Percentiles rank a stretch among this genome's conserved stretches.
Conservation (phyloP, 2,329 filamentous ascomycete species). For the Diaporthe amygdali region DNA sequence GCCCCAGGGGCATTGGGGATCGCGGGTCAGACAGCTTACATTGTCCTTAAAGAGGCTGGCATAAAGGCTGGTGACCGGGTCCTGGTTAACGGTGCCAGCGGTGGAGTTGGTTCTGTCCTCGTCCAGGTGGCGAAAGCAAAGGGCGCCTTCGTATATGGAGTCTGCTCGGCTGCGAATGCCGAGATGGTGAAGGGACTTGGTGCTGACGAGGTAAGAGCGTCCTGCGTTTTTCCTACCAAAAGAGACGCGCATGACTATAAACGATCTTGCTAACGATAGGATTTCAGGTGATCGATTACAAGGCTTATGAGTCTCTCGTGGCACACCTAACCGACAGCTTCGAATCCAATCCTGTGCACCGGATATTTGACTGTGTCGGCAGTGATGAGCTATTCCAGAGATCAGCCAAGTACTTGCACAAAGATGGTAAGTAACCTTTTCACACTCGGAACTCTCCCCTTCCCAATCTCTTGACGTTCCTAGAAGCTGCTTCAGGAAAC, state of each 20-base stretch:
- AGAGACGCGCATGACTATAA: no score
- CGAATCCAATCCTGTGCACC: conserved; percentile 38
- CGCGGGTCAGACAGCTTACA: conserved; percentile 39
- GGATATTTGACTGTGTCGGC: conserved; percentile 56
- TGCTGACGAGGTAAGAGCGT: conserved; percentile 48
- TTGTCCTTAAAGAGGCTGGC: conserved; percentile 32
- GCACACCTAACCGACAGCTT: conserved; percentile 35
- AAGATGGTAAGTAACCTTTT: no score
- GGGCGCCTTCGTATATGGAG: conserved; percentile 48
- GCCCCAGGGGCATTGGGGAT: conserved; percentile 39
- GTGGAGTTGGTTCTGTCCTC: conserved; percentile 52
- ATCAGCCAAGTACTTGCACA: conserved; percentile 44
- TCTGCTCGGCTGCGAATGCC: conserved; percentile 53
- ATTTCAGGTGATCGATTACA: conserved; percentile 47
- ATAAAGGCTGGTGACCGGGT: conserved; percentile 36
- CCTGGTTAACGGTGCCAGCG: conserved; percentile 56
- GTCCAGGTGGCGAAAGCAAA: conserved; percentile 51
- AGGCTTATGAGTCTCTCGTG: conserved; percentile 40
- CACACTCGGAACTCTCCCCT: no score
- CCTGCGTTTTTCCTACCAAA: no score
- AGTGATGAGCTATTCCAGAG: conserved; percentile 50
- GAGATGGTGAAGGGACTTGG: conserved; percentile 52
- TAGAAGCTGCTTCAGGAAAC: no score
- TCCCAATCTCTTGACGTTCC: no score
- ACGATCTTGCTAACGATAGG: not conserved